Conservation (phyloP, 106 monocot species). For the Xerophyta viscosa region DNA sequence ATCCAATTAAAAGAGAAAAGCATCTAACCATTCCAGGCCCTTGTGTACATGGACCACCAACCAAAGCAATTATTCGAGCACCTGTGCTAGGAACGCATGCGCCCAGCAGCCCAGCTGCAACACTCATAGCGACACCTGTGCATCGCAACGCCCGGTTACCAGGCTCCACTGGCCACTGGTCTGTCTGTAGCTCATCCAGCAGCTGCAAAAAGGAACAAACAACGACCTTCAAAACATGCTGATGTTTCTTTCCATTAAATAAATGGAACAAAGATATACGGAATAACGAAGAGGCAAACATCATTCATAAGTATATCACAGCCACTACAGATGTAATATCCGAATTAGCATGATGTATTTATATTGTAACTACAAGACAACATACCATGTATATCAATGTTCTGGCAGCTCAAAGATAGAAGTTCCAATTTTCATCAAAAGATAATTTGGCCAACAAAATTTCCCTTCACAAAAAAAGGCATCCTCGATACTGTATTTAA, state of each 20-base stretch:
- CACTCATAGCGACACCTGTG: conserved; percentile 89
- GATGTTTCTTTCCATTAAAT: not conserved
- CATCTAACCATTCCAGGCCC: conserved; percentile 91
- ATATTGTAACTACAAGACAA: no score
- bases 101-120: conserved; percentile 84
- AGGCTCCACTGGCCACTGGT: conserved; percentile 91
- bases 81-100: conserved; percentile 94
- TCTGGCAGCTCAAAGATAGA: no score
- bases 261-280: not conserved
- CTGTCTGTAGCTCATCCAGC: conserved; percentile 87
- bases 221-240: not conserved
- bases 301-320: no score
- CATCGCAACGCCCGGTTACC: conserved; percentile 71
- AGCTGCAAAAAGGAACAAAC: conserved; percentile 32
- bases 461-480: no score
- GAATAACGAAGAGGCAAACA: no score
- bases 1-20: not conserved
- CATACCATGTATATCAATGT: no score
- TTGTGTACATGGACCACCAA: conserved; percentile 93
- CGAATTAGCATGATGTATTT: no score
- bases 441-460: no score
- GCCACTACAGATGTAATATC: no score
- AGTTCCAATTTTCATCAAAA: no score
- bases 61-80: conserved; percentile 82
- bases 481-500: no score